These are phyloP conservation scores for Globisporangium orthogonon DNA, from an alignment of 352 stramenopile species.

Conservation along the genomic window DNA sequence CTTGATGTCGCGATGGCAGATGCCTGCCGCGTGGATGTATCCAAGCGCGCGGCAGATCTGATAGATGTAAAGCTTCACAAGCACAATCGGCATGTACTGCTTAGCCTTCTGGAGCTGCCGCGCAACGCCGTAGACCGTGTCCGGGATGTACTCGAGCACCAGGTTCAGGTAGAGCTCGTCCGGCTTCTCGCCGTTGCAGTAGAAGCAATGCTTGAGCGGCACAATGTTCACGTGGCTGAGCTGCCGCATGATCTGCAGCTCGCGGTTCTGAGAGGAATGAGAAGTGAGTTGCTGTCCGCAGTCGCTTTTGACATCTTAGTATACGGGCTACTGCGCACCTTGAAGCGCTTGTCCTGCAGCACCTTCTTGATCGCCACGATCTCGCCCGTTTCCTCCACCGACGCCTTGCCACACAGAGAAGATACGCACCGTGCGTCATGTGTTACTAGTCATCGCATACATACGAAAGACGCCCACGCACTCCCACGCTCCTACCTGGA, in stretches of 20 bases:
- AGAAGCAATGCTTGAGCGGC: slow-evolving; percentile 98
- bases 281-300: no score
- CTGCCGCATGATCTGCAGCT: slow-evolving; percentile 99
- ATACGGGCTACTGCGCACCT: slow-evolving; percentile 40
- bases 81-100: slow-evolving; percentile 94
- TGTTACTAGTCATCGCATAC: background rate
- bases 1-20: slow-evolving; percentile 99
- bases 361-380: slow-evolving; percentile 99
- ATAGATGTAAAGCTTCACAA: slow-evolving; percentile 99
- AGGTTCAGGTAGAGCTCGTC: slow-evolving; percentile 99
- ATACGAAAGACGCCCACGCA: background rate
- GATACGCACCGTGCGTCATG: background rate
- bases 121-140: slow-evolving; percentile 97
- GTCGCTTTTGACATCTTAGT: background rate
- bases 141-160: slow-evolving; percentile 98
- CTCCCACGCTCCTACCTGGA: slow-evolving; percentile 57
- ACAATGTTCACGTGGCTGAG: slow-evolving; percentile 99
- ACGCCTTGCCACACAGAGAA: slow-evolving; percentile 38
- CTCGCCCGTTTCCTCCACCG: slow-evolving; percentile 95
- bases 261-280: slow-evolving; percentile 84
- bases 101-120: slow-evolving; percentile 96
- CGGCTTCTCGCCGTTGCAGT: slow-evolving; percentile 93
- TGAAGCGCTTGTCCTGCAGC: slow-evolving; percentile 99
- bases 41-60: slow-evolving; percentile 96
- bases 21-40: slow-evolving; percentile 97